phyloP scores from a whole-genome alignment of 2,329 filamentous ascomycete genomes.

The Seiridium cupressi region DNA sequence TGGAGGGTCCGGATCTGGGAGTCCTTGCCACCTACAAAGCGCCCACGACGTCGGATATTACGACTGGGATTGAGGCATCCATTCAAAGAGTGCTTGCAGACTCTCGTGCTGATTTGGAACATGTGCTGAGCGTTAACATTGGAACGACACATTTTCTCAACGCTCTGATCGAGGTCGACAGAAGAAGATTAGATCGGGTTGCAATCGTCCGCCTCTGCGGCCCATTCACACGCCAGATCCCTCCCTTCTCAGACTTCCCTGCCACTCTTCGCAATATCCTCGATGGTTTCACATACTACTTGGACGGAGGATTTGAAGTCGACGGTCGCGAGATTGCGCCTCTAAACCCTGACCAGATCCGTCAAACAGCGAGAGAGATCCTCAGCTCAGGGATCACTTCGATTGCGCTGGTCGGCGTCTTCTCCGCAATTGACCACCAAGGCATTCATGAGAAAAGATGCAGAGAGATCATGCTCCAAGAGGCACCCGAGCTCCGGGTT shows the following conservation, averaged over 20 bases:
- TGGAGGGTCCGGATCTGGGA: background rate
- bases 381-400: background rate
- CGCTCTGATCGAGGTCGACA: constrained; percentile 2
- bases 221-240: background rate
- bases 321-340: background rate
- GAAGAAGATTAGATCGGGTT: background rate
- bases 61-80: constrained; percentile 4
- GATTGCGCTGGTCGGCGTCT: background rate
- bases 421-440: background rate
- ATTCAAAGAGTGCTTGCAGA: background rate
- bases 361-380: background rate
- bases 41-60: constrained; percentile 6
- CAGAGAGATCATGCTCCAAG: background rate
- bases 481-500: background rate
- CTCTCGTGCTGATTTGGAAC: background rate
- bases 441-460: background rate
- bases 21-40: constrained; percentile 4
- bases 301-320: constrained; percentile 2
- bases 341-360: background rate
- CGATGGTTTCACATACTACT: background rate
- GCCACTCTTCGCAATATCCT: background rate
- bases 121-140: constrained; percentile 2
- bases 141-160: constrained; percentile 8
- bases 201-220: constrained; percentile 1
- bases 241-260: constrained; percentile 1